Conservation (phyloP, 257 asterid genomes). For the Plantago major region DNA sequence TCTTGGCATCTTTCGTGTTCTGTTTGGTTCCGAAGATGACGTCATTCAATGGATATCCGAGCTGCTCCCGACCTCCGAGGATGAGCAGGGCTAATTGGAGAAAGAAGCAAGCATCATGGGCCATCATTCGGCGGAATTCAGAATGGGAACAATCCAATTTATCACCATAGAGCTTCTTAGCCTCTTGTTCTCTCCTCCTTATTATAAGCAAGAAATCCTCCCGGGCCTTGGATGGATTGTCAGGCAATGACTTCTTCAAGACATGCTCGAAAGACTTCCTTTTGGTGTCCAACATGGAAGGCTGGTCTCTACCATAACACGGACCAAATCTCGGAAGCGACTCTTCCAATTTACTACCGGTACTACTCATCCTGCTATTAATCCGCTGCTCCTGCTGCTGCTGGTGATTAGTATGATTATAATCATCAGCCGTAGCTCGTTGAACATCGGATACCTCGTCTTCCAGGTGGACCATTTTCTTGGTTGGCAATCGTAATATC, state of each 20-base stretch:
- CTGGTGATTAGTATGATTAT: too few species aligned
- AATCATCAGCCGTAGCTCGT: too few species aligned
- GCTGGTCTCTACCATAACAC: slow-evolving; percentile 1
- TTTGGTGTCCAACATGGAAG: slow-evolving; percentile 3
- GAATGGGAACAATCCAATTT: neutral
- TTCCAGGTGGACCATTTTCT: too few species aligned
- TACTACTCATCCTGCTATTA: too few species aligned
- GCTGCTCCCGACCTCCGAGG: neutral
- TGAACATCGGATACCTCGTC: too few species aligned
- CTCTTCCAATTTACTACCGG: slow-evolving; percentile 4
- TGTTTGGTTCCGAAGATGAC: slow-evolving; percentile 1
- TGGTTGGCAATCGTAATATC: too few species aligned
- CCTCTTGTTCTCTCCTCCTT: neutral
- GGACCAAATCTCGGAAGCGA: slow-evolving; percentile 6
- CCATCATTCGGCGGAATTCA: slow-evolving; percentile 5
- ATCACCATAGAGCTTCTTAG: neutral
- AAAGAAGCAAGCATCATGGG: slow-evolving; percentile 6
- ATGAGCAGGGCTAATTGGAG: slow-evolving; percentile 5
- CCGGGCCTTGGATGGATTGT: slow-evolving; percentile 2
- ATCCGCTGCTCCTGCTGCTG: too few species aligned
- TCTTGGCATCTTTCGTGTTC: neutral
- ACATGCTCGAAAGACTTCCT: neutral
- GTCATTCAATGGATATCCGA: neutral
- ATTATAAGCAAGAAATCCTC: neutral
- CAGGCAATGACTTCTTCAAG: neutral